Conservation (phyloP, 768 basidiomycete genomes). For the Lanmaoa pseudosensibilis region DNA sequence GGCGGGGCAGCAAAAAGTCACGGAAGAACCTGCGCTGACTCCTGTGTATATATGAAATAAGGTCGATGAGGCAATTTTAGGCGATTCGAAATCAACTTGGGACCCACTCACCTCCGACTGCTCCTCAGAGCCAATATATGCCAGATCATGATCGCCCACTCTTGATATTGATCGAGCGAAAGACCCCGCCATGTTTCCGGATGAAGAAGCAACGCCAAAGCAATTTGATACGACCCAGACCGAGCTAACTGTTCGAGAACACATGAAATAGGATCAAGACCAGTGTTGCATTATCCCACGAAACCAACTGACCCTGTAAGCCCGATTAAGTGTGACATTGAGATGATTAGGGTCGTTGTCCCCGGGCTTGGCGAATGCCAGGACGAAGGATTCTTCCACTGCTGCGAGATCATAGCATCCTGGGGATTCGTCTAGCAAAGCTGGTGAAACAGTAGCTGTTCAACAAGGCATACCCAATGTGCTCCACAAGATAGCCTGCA, state of each 20-base stretch:
- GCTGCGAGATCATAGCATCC: constrained; percentile 66
- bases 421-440: constrained; percentile 30
- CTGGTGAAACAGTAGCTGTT: background rate
- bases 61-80: background rate
- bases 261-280: constrained; percentile 8
- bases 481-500: constrained; percentile 73
- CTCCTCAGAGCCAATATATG: constrained; percentile 68
- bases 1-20: constrained; percentile 63
- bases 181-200: constrained; percentile 71
- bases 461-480: constrained; percentile 51
- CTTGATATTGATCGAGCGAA: constrained; percentile 59
- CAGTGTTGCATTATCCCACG: background rate
- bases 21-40: constrained; percentile 64
- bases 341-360: constrained; percentile 63
- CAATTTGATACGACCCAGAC: constrained; percentile 64
- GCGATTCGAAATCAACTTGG: constrained; percentile 1
- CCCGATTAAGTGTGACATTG: constrained; percentile 60
- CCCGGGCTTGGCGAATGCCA: constrained; percentile 61
- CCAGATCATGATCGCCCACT: constrained; percentile 80
- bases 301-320: constrained; percentile 54
- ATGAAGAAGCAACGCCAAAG: constrained; percentile 62
- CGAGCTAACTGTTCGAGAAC: constrained; percentile 54
- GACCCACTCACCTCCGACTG: constrained; percentile 58
- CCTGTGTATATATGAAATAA: constrained; percentile 32
- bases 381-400: constrained; percentile 68